Evolutionary conservation across 2,329 filamentous ascomycete genomes (phyloP).

Genomic region (Madurella mycetomatis): DNA sequence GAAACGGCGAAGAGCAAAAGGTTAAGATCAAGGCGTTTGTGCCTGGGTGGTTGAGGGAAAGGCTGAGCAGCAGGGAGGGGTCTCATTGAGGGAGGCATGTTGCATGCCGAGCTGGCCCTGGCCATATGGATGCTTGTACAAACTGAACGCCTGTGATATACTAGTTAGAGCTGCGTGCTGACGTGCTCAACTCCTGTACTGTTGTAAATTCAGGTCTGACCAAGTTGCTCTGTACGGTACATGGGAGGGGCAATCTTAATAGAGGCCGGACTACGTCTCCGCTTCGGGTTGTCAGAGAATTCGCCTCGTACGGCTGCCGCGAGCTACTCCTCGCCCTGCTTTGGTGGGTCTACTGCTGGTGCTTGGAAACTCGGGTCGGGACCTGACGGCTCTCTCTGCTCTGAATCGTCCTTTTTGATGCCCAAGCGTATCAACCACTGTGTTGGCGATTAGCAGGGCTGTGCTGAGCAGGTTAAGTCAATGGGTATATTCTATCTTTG

Average conservation of each 20-base stretch:
- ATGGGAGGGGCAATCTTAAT: too few relatives aligned
- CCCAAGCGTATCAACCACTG: too few relatives aligned
- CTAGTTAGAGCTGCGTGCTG: not conserved
- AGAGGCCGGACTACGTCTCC: too few relatives aligned
- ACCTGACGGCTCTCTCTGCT: too few relatives aligned
- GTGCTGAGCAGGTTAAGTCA: not conserved
- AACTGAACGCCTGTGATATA: not conserved
- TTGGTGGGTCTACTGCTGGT: too few relatives aligned
- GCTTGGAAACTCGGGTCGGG: too few relatives aligned
- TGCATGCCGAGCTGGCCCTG: not conserved
- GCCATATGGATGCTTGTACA: not conserved
- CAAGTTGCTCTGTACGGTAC: not conserved
- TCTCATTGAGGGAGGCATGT: not conserved
- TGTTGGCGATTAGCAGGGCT: not conserved
- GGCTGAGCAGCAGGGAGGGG: conserved; percentile 18
- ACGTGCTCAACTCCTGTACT: not conserved
- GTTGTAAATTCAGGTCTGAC: not conserved
- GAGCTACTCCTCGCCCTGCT: too few relatives aligned
- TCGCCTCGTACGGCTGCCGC: too few relatives aligned
- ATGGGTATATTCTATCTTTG: not conserved
- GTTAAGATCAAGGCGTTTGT: conserved; percentile 74
- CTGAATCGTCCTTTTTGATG: too few relatives aligned
- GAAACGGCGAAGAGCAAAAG: conserved; percentile 36
- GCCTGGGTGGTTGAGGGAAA: conserved; percentile 64
- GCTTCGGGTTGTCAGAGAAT: too few relatives aligned